Percentiles rank a stretch among this genome's conserved stretches.
These are phyloP conservation scores for Fraxinus floribunda DNA, from an alignment of 305 asterid genomes.

Conservation along the genomic window DNA sequence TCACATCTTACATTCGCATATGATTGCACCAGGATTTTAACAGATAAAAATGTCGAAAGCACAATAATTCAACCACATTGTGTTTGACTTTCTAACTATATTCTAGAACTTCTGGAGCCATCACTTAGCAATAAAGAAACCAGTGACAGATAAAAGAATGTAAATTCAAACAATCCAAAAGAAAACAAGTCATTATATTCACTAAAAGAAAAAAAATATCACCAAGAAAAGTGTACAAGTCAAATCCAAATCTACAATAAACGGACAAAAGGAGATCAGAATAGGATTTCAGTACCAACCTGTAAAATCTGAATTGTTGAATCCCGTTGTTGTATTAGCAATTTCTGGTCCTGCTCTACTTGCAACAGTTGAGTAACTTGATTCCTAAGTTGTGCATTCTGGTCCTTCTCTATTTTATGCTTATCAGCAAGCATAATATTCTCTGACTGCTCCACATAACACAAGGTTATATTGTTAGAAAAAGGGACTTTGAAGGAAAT, in stretches of 20 bases:
- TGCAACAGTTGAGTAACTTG: constrained; percentile 78
- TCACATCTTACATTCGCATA: constrained; percentile 5
- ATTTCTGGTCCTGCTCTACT: constrained; percentile 75
- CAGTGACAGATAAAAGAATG: not conserved
- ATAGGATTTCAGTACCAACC: constrained; percentile 43
- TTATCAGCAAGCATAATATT: constrained; percentile 73
- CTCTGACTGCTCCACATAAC: constrained; percentile 64
- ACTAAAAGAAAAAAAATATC: constrained; percentile 6
- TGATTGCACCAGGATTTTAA: not conserved
- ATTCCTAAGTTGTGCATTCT: constrained; percentile 68
- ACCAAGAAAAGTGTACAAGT: not conserved
- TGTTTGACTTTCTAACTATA: not conserved
- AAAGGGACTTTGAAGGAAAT: constrained; percentile 18
- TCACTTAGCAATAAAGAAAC: not conserved
- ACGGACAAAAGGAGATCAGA: constrained; percentile 15
- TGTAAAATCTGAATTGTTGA: constrained; percentile 80
- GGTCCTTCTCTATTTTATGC: constrained; percentile 81
- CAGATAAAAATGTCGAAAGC: not conserved
- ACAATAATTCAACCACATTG: not conserved
- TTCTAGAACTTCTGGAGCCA: not conserved
- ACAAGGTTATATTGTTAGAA: constrained; percentile 26
- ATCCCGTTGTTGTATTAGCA: constrained; percentile 73
- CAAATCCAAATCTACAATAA: not conserved
- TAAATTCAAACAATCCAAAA: not conserved
- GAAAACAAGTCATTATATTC: not conserved